Percentiles rank a stretch among this genome's conserved stretches.
Conservation (phyloP, 1,284 basidiomycete species). For the Ganoderma sinense region DNA sequence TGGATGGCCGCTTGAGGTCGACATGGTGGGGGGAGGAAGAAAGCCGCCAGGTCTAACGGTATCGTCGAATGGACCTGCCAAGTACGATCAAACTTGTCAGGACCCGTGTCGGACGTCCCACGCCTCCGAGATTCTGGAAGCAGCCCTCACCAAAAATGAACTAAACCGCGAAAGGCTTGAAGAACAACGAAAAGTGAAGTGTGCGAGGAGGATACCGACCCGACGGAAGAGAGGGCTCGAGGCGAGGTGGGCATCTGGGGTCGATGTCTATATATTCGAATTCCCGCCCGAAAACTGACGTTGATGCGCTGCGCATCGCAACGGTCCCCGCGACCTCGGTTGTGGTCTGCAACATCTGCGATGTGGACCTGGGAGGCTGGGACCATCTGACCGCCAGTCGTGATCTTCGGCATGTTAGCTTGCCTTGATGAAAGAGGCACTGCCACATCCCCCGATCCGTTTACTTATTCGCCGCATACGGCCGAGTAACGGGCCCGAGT, state of each 20-base stretch:
- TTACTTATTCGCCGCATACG: neutral
- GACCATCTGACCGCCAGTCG: neutral
- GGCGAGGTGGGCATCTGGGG: neutral
- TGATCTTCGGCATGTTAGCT: neutral
- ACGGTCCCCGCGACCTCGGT: slow-evolving; percentile 7
- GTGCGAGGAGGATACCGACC: slow-evolving; percentile 6
- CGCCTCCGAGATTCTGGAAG: slow-evolving; percentile 1
- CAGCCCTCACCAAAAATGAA: neutral
- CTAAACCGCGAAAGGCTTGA: neutral
- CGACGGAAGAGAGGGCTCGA: slow-evolving; percentile 16
- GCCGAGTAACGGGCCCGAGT: neutral
- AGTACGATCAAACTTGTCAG: neutral
- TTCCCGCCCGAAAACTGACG: slow-evolving; percentile 4
- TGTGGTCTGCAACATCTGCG: neutral
- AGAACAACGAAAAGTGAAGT: neutral
- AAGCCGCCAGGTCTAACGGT: slow-evolving; percentile 12
- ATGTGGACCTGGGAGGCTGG: neutral
- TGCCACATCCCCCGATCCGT: neutral
- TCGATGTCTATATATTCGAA: slow-evolving; percentile 14
- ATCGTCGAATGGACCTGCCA: neutral
- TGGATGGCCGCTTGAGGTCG: slow-evolving; percentile 13
- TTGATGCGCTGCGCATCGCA: slow-evolving; percentile 28
- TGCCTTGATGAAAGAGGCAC: neutral
- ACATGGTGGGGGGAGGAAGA: slow-evolving; percentile 22
- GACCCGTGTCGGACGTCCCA: slow-evolving; percentile 16